Evolutionary conservation across 1,139 yeast genomes (phyloP), one percentile per base, ranked within the genome.

Genomic region (Magnusiomyces ingens): DNA sequence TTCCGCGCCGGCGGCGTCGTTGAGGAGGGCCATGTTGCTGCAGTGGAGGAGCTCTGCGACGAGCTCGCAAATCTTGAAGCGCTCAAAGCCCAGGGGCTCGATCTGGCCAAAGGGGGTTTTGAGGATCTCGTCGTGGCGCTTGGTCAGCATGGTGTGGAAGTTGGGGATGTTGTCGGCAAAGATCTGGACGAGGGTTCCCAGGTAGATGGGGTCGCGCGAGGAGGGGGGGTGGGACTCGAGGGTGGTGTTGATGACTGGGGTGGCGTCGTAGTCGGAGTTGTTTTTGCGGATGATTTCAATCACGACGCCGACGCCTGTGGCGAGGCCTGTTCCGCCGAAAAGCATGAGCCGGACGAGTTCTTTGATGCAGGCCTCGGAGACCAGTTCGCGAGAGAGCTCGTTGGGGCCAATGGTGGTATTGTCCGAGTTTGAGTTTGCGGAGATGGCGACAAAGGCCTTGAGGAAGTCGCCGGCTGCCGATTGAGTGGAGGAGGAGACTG

Each of bases 371-470:
- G 81, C 80, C 50, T 82, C 84, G 51, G 87, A 80, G 11, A 91
- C 97, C 53, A 93, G 76, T 67, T 93, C 93, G 59, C 99, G 77
- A 3, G 96, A 89, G 51, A 93, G 76, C 68, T 93, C 98, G 68
- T 93, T 93, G 8, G 99, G 98, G 1, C 99, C 99, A 61, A 93
- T 90, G 3, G 95, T 87, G 17, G 95, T 85, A 62, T 85, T 87
- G 58, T 80, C 84, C 55, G 78, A 75, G 60, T 91, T 87, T 36
- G 94, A 85, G 66, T 93, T 93, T n/a, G 96, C 96, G 36, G 96
- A 88, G 45, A 94, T 87, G 1, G 97, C 85, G 35, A 93, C 87
- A 64, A 94, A 80, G 0, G 98, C 98, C 67, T 93, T 94, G 53
- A 93, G 72, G 64, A 93, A 93, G 66, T 93, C 99, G 11, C 97